Base-by-base conservation (phyloP, 176 grass and related monocot species). In the Zoysia pacifica region DNA sequence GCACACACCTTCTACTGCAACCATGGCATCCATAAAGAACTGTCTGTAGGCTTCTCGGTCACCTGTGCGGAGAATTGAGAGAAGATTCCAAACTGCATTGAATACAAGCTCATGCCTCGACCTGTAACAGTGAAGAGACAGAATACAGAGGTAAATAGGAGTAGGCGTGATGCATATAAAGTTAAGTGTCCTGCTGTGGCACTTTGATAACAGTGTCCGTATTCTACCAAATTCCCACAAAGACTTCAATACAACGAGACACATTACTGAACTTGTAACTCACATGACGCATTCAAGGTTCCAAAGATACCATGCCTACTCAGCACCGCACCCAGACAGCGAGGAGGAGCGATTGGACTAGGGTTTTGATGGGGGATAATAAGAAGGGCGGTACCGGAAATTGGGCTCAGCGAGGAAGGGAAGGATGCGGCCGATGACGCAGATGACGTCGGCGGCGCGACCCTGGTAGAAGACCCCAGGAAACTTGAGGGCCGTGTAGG, bases 381-480 rank as follows among this genome's bases (percentile, higher is more conserved):
- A 4, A 18, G n/a, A 69, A 79, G 47, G 45, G 42, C 3, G 42
- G 6, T 89, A 89, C 95, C 86, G 62, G 81, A 91, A 98, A 76
- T 82, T 62, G 48, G 86, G 90, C 40, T 98, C 95, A 4, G 90
- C 90, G 15, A 98, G 84, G 74, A 94, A 94, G 78, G 90, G 92
- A 39, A 98, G 66, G 66, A 98, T 61, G 71, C 90, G 90, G 20
- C 87, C 95, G 61, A 98, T 91, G 81, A 90, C 87, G 49, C 85
- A 79, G 51, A 98, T 78, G 61, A 98, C 88, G 67, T 91, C 92
- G 10, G 88, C 86, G 48, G 95, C 87, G 38, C 86, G 47, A 6
- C 95, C 92, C 38, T 98, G 75, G 87, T 83, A 98, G 86, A 98
- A 89, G 59, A 94, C 92, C 81, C 95, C 90, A 39, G 95, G 95